A percentile compares a stretch with the other conserved stretches of the same genome.
Evolutionary conservation across 2,329 filamentous ascomycete species (phyloP).

Genomic region (Myriosclerotinia curreyana): DNA sequence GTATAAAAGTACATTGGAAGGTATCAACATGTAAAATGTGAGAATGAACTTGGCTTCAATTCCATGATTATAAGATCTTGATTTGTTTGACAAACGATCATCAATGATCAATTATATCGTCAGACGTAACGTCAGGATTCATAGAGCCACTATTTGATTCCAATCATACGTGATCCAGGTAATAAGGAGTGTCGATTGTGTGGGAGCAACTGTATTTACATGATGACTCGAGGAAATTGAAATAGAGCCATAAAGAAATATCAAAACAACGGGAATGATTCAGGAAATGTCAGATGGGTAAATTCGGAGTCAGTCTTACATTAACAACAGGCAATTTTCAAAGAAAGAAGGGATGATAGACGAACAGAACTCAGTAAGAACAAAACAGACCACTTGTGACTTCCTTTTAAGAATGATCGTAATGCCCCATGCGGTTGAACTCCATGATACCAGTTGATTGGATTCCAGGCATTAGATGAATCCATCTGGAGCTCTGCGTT

Average conservation of each 20-base stretch:
- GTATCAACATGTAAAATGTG: background rate
- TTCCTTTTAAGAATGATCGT: constrained; percentile 10
- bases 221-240: background rate
- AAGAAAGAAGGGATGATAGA: background rate
- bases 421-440: background rate
- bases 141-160: background rate
- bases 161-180: background rate
- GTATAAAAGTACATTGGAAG: constrained; percentile 11
- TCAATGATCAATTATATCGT: background rate
- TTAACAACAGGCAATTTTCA: background rate
- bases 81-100: background rate
- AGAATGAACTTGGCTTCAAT: background rate
- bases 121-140: background rate
- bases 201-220: background rate
- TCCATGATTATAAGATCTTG: background rate
- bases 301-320: background rate
- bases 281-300: background rate
- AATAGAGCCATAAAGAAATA: background rate
- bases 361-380: background rate
- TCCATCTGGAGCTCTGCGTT: background rate
- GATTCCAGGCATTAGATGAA: background rate
- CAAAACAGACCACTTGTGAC: background rate
- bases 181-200: too few species aligned
- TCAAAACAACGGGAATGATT: background rate
- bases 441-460: background rate